Conservation (phyloP, 2,329 filamentous ascomycete genomes). For the Colletotrichum spinosum region DNA sequence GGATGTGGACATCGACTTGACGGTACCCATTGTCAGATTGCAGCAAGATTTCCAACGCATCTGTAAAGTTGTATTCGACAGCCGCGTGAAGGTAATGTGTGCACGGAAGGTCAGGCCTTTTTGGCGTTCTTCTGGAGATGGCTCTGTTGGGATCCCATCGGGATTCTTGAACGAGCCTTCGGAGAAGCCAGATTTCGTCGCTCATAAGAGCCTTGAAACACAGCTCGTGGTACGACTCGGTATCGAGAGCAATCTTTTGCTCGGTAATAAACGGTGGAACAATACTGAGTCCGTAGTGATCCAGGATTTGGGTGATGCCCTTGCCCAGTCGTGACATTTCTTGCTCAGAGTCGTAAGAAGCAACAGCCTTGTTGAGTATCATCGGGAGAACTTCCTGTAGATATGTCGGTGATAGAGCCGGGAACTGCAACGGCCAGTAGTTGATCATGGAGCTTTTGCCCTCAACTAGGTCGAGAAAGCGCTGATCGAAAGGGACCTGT, state of each 20-base stretch:
- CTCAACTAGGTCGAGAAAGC: conserved; percentile 12
- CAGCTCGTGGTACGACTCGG: too few species aligned
- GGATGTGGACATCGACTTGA: conserved; percentile 43
- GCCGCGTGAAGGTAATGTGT: conserved; percentile 24
- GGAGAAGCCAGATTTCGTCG: conserved; percentile 11
- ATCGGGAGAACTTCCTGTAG: conserved; percentile 5
- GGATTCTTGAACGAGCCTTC: conserved; percentile 28
- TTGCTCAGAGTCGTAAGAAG: neutral
- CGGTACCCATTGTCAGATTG: conserved; percentile 38
- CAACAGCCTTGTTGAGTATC: conserved; percentile 13
- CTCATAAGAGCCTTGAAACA: too few species aligned
- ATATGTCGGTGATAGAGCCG: neutral
- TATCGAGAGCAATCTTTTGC: too few species aligned
- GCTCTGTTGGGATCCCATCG: conserved; percentile 33
- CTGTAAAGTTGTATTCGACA: conserved; percentile 29
- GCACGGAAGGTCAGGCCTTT: neutral
- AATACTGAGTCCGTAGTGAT: neutral
- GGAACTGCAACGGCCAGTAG: conserved; percentile 18
- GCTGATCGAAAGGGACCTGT: neutral
- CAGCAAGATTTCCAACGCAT: conserved; percentile 45
- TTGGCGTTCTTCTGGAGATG: neutral
- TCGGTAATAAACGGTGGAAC: too few species aligned
- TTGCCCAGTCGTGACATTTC: neutral
- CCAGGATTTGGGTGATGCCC: conserved; percentile 17
- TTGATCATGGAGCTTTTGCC: conserved; percentile 8